Evolutionary conservation across 352 stramenopile species (phyloP).

Genomic region (Globisporangium cystogenes): DNA sequence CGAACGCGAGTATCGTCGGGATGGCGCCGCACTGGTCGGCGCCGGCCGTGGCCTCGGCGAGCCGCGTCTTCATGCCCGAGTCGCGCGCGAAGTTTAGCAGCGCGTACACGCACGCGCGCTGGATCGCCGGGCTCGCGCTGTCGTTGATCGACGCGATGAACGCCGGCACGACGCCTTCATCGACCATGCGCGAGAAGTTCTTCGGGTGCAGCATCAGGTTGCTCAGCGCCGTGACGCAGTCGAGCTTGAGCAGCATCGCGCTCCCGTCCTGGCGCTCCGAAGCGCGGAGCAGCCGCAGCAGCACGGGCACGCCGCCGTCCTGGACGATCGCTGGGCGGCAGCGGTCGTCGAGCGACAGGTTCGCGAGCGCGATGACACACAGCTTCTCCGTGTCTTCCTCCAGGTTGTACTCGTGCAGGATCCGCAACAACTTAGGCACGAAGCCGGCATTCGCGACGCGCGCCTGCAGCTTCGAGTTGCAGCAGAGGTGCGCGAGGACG

Average conservation of each 20-base stretch:
- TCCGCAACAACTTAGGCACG: conserved; percentile 41
- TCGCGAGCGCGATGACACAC: conserved; percentile 57
- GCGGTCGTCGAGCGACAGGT: conserved; percentile 68
- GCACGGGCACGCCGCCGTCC: conserved; percentile 47
- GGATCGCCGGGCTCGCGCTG: conserved; percentile 51
- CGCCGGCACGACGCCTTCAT: conserved; percentile 72
- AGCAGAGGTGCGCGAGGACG: conserved; percentile 62
- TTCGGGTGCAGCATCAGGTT: conserved; percentile 79
- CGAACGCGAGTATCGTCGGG: conserved; percentile 58
- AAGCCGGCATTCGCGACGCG: conserved; percentile 50
- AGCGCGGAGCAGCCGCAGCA: conserved; percentile 45
- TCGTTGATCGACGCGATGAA: conserved; percentile 52
- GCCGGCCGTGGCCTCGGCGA: conserved; percentile 38
- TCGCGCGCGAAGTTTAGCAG: conserved; percentile 72
- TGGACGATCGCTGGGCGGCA: conserved; percentile 56
- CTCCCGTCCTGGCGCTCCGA: conserved; percentile 10
- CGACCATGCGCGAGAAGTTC: conserved; percentile 70
- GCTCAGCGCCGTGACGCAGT: conserved; percentile 77
- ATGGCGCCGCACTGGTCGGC: conserved; percentile 46
- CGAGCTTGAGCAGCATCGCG: conserved; percentile 55
- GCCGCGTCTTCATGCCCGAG: conserved; percentile 58
- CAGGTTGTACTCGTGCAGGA: conserved; percentile 31
- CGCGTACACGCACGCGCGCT: conserved; percentile 73
- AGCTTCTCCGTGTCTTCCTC: conserved; percentile 69
- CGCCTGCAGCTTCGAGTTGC: conserved; percentile 60